Evolutionary conservation across 202 grass and related monocot species (phyloP).

Genomic region (Alloteropsis angusta): DNA sequence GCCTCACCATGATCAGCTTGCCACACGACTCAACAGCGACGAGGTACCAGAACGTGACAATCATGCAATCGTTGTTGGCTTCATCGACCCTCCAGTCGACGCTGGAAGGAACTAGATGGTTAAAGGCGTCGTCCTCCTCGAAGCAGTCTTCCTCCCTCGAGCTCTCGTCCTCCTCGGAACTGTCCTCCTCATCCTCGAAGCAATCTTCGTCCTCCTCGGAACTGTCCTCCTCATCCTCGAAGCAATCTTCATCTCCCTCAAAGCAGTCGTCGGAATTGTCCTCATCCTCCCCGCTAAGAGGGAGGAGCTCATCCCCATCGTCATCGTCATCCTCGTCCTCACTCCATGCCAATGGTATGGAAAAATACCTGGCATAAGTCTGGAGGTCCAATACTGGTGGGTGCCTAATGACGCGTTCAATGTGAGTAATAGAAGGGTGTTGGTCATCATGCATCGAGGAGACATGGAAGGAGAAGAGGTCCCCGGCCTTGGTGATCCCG

Average conservation of each 20-base stretch:
- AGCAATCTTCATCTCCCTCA: neutral
- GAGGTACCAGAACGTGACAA: neutral
- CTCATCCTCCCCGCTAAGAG: neutral
- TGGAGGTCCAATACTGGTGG: neutral
- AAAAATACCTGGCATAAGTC: too few relatives aligned
- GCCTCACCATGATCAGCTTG: neutral
- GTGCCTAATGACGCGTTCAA: neutral
- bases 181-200: neutral
- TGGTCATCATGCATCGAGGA: neutral
- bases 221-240: neutral
- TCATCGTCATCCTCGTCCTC: neutral
- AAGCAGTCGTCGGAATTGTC: too few relatives aligned
- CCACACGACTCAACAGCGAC: neutral
- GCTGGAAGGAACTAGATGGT: neutral
- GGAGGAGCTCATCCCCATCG: neutral
- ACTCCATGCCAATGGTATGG: too few relatives aligned
- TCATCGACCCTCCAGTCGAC: neutral
- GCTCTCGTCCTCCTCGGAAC: neutral
- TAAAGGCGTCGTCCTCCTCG: neutral
- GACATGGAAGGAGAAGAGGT: neutral
- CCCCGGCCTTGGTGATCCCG: neutral
- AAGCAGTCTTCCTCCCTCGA: neutral
- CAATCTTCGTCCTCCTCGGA: neutral
- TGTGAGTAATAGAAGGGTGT: neutral
- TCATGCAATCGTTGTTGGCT: neutral